Percentiles rank a stretch among this genome's conserved stretches.
Conservation (phyloP, 176 grass and related monocot genomes). For the Paspalum notatum region DNA sequence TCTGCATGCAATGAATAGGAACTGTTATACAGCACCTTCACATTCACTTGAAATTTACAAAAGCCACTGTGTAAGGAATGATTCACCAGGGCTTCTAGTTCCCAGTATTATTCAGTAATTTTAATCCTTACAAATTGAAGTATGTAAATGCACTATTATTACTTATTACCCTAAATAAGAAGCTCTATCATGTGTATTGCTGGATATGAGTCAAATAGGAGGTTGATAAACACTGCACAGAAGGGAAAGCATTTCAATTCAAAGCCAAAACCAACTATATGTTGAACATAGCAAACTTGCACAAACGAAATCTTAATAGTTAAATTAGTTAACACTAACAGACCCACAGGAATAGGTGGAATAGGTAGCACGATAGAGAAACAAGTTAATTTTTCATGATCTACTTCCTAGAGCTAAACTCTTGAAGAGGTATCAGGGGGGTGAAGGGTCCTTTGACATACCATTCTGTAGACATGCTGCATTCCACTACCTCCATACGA, state of each 20-base stretch:
- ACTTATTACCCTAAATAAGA: neutral
- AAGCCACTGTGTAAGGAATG: neutral
- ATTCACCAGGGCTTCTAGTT: neutral
- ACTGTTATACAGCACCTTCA: slow-evolving; percentile 9
- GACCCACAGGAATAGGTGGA: neutral
- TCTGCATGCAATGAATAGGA: slow-evolving; percentile 58
- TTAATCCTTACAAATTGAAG: slow-evolving; percentile 14
- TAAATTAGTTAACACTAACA: neutral
- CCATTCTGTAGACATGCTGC: slow-evolving; percentile 80
- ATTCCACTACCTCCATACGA: slow-evolving; percentile 76
- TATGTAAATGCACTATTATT: slow-evolving; percentile 4
- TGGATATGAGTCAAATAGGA: neutral
- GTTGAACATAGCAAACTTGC: slow-evolving; percentile 1
- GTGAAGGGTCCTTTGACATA: slow-evolving; percentile 39
- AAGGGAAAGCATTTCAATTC: slow-evolving; percentile 8
- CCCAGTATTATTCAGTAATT: neutral
- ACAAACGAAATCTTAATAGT: neutral
- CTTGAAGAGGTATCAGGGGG: neutral
- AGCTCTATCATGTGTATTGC: neutral
- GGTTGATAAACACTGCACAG: neutral
- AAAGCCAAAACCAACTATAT: slow-evolving; percentile 8
- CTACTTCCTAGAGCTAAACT: neutral
- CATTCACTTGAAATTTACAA: slow-evolving; percentile 27
- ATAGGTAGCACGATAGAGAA: slow-evolving; percentile 6
- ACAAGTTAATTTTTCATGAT: neutral